Percentiles rank a stretch among this genome's conserved stretches.
Conservation (phyloP, 352 stramenopile genomes). For the Discostella stelligera region DNA sequence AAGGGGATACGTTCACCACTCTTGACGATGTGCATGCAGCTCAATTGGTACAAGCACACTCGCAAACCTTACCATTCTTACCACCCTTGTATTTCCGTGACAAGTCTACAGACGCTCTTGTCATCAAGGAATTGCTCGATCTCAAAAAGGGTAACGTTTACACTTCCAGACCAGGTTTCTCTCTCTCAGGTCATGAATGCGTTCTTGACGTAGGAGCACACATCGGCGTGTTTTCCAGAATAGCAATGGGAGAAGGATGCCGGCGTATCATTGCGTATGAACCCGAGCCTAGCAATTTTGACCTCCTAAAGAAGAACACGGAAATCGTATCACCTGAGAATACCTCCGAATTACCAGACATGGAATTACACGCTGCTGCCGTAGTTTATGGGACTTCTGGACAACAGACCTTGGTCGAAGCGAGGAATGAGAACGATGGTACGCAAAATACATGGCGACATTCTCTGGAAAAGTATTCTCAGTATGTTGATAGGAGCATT, state of each 20-base stretch:
- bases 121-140: conserved; percentile 59
- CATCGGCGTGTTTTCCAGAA: conserved; percentile 61
- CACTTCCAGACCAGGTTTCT: conserved; percentile 36
- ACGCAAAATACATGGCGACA: conserved; percentile 64
- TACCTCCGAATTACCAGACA: conserved; percentile 4
- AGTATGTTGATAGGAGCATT: conserved; percentile 53
- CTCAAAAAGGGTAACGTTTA: conserved; percentile 40
- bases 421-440: conserved; percentile 49
- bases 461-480: conserved; percentile 53
- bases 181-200: conserved; percentile 37
- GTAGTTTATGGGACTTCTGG: conserved; percentile 25
- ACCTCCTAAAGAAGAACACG: conserved; percentile 46
- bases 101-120: conserved; percentile 56
- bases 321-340: not conserved
- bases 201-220: conserved; percentile 61
- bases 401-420: conserved; percentile 43
- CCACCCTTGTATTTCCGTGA: conserved; percentile 43
- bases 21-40: conserved; percentile 32
- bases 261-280: conserved; percentile 56
- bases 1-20: conserved; percentile 5
- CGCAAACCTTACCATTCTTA: conserved; percentile 27
- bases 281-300: conserved; percentile 59
- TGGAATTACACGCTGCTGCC: conserved; percentile 46
- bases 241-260: conserved; percentile 41
- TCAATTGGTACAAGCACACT: conserved; percentile 37